These are phyloP conservation scores for Fraxinus latifolia DNA, from an alignment of 305 asterid species.

Conservation along the genomic window DNA sequence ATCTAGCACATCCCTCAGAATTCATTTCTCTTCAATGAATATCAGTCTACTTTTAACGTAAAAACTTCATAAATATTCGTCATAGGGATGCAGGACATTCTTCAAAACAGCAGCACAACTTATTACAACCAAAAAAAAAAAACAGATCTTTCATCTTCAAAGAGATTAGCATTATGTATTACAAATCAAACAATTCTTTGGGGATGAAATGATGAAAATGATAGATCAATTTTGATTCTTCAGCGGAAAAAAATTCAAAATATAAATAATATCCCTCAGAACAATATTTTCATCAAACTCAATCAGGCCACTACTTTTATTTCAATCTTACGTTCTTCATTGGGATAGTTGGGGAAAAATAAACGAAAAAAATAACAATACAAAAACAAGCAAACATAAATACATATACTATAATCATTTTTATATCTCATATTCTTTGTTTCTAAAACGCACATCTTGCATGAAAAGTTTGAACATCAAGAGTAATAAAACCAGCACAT, in stretches of 20 bases:
- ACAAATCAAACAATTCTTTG: background rate
- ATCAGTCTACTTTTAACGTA: constrained; percentile 59
- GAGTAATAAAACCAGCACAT: constrained; percentile 13
- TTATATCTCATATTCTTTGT: background rate
- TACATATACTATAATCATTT: background rate
- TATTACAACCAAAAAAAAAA: background rate
- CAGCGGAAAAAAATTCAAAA: background rate
- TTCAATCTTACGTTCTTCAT: constrained; percentile 28
- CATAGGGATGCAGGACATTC: constrained; percentile 33
- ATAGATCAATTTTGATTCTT: background rate
- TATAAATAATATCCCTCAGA: constrained; percentile 32
- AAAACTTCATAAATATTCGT: constrained; percentile 24
- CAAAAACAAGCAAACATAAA: background rate
- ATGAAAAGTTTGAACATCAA: background rate
- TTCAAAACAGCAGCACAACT: background rate
- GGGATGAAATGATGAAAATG: background rate
- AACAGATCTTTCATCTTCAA: background rate
- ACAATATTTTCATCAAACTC: constrained; percentile 29
- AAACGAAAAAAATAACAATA: background rate
- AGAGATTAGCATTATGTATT: background rate
- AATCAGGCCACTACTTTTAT: constrained; percentile 50
- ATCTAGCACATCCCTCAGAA: constrained; percentile 42
- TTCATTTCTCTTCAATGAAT: constrained; percentile 28
- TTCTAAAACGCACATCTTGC: background rate
- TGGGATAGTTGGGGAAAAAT: constrained; percentile 19